Base-by-base conservation (phyloP, 768 basidiomycete species). In the Inosperma sp. region DNA sequence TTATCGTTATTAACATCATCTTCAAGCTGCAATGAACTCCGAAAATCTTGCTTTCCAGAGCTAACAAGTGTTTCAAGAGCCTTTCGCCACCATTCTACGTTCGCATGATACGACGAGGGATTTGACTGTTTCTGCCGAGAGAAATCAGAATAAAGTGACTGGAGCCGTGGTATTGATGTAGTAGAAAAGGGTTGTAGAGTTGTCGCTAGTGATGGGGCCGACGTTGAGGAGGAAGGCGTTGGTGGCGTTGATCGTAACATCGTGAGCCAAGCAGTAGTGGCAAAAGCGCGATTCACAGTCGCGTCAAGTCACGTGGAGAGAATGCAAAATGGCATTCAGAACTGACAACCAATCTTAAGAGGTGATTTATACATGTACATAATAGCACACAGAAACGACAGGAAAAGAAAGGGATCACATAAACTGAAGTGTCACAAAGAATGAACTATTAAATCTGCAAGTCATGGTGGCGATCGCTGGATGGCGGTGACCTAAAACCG, bases 141-240 rank as follows among this genome's bases (percentile, higher is more conserved):
- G 51, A 94, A 83, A 62, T 94, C 92, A 7, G 93, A 87, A 68
- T 94, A 97, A 6, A 97, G 74, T 0, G 92, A 81, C 54, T 87
- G 83, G 0, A 91, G 72, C 7, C 88, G 82, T 19, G 77, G 69
- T 1, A 65, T 62, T 0, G 82, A 78, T 3, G 76, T 71, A 0
- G 70, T 68, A 7, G 68, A 63, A 56, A 77, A 84, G 21, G 82
- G 73, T 5, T 73, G 66, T 10, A 79, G 68, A 6, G 69, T 56
- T 58, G 56, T 40, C 59, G 56, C 29, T 49, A 62, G n/a, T 16
- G 61, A 49, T 30, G 58, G 51, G 23, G 56, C 46, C 39, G 52
- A 49, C 5, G 50, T 48, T 4, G 41, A 33, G 19, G 54, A 33
- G 27, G 53, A 47, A 19, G 57, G 36, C 19, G 33, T 30, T 48